Base-by-base conservation (phyloP, 2,329 filamentous ascomycete genomes). In the Camptophora hylomeconis region DNA sequence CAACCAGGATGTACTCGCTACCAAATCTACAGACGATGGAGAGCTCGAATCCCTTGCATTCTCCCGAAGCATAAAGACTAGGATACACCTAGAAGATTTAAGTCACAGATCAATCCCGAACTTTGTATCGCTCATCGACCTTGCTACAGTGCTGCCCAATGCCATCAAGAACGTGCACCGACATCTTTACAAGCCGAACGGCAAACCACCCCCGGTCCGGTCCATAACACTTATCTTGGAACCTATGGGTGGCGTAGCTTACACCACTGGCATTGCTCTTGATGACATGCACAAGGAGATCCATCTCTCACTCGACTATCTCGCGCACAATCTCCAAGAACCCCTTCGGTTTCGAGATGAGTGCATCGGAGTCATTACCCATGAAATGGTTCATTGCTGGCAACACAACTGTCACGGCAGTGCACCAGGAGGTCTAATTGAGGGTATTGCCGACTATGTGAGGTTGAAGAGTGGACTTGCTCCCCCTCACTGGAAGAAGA, bases 331-430 rank as follows among this genome's bases (percentile, higher is more conserved):
- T n/a, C 6, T 29, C 33, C 7, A 13, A 34, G 19, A 41, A 45
- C 30, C 36, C 40, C 35, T 33, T 44, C 34, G 32, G 24, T 31
- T 22, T 24, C n/a, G 12, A 28, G 36, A 39, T 17, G 83, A 95
- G 57, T 72, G 94, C 35, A 58, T 70, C 11, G 89, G 89, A 21
- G 84, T 95, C 1, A 54, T 95, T 12, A 78, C 80, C 2, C 87
- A 95, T 51, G 87, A 95, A 56, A 75, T 94, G 37, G 87, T 95
- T 9, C 89, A 95, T 58, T 94, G 84, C 57, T 92, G 80, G 57
- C 87, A 95, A 54, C 79, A 81, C 55, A 76, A 82, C 44, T 78
- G 65, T 2, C 59, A 53, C 7, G 61, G 59, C 0, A 57, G 55
- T 4, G 58, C 72, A 23, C 79, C 79, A 0, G 76, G 76, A 1